Evolutionary conservation across 345 rosid species (phyloP), one percentile per base, ranked within the genome.

Genomic region (Hypericum androsaemum): DNA sequence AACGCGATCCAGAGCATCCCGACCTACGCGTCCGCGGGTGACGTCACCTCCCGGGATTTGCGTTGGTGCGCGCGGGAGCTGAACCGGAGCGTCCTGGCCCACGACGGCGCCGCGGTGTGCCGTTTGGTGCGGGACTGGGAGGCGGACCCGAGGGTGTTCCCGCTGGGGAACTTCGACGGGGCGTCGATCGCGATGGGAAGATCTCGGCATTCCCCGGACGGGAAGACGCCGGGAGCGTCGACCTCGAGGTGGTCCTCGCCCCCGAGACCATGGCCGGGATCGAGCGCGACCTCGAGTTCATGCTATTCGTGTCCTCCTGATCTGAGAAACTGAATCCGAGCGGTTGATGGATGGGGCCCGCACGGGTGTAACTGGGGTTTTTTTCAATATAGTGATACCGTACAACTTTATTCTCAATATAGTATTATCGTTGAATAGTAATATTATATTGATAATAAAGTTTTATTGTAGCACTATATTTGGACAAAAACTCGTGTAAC

Each of bases 1-100:
- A 90, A 90, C 78, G 95, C 94, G 15, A 90, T 90, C 36, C 98
- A 90, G 69, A 90, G 98, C 76, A 64, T 72, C 11, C 94, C 98
- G 1, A 84, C 89, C 0, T 56, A 61, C 53, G 96, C 92, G 57
- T 28, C 80, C 32, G 92, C 88, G 0, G 86, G 78, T 2, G 92
- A 87, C 35, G 92, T 90, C 44, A 11, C 79, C 41, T 63, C 83
- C 5, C 69, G 72, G 10, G 96, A 87, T 67, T 69, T 90, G n/a
- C 74, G 81, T 6, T 90, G 98, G 95, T 72, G 84, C 35, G 92
- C 95, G 1, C 79, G 82, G 76, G 75, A 74, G 74, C 72, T 90
- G 14, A 80, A 81, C 52, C 52, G 65, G 56, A 79, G 52, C 17
- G 88, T 87, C n/a, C 42, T 44, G 13, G 89, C 88, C 12, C 84